Base-by-base conservation (phyloP, 495 filamentous ascomycete species). In the Chaetomium cochliodes region DNA sequence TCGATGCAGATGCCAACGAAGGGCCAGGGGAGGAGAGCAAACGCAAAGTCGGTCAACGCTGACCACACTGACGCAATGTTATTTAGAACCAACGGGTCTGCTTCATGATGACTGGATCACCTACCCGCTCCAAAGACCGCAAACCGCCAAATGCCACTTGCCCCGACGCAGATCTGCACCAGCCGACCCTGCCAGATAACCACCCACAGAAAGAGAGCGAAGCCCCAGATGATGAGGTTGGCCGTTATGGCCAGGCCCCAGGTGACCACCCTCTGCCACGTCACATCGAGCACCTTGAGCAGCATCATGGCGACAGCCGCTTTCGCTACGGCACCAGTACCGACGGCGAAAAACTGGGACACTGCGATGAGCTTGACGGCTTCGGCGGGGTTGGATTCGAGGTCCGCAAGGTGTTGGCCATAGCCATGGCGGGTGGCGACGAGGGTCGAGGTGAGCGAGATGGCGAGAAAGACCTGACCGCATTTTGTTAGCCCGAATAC, bases 1-100 rank as follows among this genome's bases (percentile, higher is more conserved):
- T 62, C 72, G 68, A 20, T 71, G 47, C 11, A 72, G 64, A 1
- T 66, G 64, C 70, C 65, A 72, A 77, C 59, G 5, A 73, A 70
- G 25, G 39, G 59, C 73, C 74, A 77, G 1, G 73, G 72, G 20
- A 74, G 60, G 6, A 67, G 13, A 3, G 64, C 58, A 13, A 68
- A 50, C 8, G 23, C 23, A 5, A 68, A 49, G 42, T 68, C 66
- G 0, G 66, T 65, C 0, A 58, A 4, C 2, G 25, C 33, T 1
- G 63, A 65, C 66, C 66, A 68, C 2, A 37, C 66, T 68, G 11
- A 2, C 20, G 39, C 5, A 13, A 25, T 9, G 22, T 58, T 22
- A 20, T n/a, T n/a, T n/a, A n/a, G n/a, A 11, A 41, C 30, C 33
- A 37, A 12, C 5, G 33, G 33, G 1, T 37, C 30, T 25, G 5